Evolutionary conservation across 305 asterid species (phyloP), one percentile per base, ranked within the genome.

Genomic region (Fraxinus xanthoxyloides): DNA sequence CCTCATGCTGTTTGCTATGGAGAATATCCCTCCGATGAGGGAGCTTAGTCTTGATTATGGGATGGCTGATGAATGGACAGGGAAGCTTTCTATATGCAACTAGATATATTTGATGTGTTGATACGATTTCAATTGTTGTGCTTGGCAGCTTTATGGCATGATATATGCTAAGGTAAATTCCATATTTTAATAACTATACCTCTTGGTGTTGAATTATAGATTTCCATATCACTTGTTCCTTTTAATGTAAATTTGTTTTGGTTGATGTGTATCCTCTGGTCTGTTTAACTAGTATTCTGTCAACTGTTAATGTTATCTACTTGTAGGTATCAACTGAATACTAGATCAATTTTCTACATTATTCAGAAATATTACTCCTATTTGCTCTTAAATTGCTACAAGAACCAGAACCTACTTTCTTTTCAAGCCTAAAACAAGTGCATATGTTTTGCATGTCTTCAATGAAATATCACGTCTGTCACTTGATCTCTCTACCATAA

Each of bases 31-130:
- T 46, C 56, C 56, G 7, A 46, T 46, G 56, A 46, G 56, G 21
- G 56, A 46, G 56, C 56, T 46, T 46, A 46, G 56, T 46, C 56
- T 46, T 46, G 56, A 46, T 46, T 46, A 46, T 32, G 86, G 86
- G 48, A 75, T 76, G 70, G 63, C 86, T 80, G 86, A 80, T 83
- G 86, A 83, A 31, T 79, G 36, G 21, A 79, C 73, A 3, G 86
- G 67, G 81, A 83, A 79, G 86, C 86, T 83, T 79, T 65, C 84
- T 5, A 79, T 83, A 24, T 83, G 86, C 67, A 83, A 65, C 82
- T 83, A 74, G 75, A 75, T 32, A 3, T 28, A 21, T 75, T 35
- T 28, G 19, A 46, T 46, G 56, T 3, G 19, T 15, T 15, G 19
- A 15, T 46, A 15, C 56, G 6, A 46, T 46, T 46, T 46, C 19